These are phyloP conservation scores for Alternaria incomplexa DNA, from an alignment of 2,329 filamentous ascomycete species.

Conservation along the genomic window DNA sequence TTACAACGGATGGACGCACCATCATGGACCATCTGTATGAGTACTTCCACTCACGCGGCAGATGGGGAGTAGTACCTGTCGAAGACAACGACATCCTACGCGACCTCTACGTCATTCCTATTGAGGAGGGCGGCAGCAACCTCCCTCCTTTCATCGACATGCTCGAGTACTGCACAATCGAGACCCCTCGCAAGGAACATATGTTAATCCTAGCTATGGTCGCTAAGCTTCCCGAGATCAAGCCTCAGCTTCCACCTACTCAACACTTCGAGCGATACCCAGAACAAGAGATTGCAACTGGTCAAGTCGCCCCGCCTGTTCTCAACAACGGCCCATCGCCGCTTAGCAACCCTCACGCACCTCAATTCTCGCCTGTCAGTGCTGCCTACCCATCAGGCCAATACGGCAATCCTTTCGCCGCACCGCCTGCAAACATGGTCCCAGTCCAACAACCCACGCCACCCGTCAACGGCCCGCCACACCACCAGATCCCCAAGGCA, in stretches of 20 bases:
- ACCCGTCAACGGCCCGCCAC: slow-evolving; percentile 20
- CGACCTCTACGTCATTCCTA: slow-evolving; percentile 89
- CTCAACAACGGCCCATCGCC: slow-evolving; percentile 33
- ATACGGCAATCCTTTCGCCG: slow-evolving; percentile 30
- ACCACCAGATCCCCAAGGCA: slow-evolving; percentile 46
- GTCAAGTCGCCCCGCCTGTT: slow-evolving; percentile 24
- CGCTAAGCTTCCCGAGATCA: slow-evolving; percentile 57
- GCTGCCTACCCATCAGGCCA: slow-evolving; percentile 30
- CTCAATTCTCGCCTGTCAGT: slow-evolving; percentile 42
- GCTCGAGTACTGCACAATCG: slow-evolving; percentile 82
- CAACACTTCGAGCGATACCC: slow-evolving; percentile 33
- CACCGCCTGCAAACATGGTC: slow-evolving; percentile 14
- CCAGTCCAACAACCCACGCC: slow-evolving; percentile 15
- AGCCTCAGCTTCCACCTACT: slow-evolving; percentile 36
- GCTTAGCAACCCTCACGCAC: slow-evolving; percentile 41
- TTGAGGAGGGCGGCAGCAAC: slow-evolving; percentile 70
- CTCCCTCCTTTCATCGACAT: slow-evolving; percentile 88
- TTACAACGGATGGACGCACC: slow-evolving; percentile 64
- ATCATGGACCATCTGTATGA: slow-evolving; percentile 79
- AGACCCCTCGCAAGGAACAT: slow-evolving; percentile 72
- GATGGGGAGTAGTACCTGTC: slow-evolving; percentile 78
- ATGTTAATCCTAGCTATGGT: slow-evolving; percentile 86
- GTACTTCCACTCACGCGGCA: slow-evolving; percentile 81
- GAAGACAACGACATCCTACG: slow-evolving; percentile 77
- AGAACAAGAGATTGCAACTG: slow-evolving; percentile 17